Evolutionary conservation across 2,329 filamentous ascomycete species (phyloP).

Genomic region (Arthrinium phaeospermum): DNA sequence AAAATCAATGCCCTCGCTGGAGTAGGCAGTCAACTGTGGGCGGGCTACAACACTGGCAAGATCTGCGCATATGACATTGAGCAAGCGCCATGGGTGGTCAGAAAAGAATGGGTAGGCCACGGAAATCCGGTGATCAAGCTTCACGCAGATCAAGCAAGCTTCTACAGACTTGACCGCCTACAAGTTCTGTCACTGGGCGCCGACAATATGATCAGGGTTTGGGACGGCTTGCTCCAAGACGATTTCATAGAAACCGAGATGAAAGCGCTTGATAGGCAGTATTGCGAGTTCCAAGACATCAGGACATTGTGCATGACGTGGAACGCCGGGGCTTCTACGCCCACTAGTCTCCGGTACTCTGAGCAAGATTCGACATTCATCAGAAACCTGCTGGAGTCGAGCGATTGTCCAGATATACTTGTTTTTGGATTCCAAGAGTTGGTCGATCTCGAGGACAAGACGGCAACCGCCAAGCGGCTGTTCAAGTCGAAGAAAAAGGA

Average conservation of each 20-base stretch:
- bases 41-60: constrained; percentile 92
- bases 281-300: constrained; percentile 84
- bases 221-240: constrained; percentile 92
- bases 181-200: constrained; percentile 88
- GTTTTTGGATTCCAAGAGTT: constrained; percentile 98
- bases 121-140: constrained; percentile 81
- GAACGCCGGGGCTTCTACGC: constrained; percentile 98
- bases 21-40: constrained; percentile 85
- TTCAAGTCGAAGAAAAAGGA: constrained; percentile 91
- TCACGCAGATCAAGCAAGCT: constrained; percentile 77
- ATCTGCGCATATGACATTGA: constrained; percentile 90
- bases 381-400: constrained; percentile 76
- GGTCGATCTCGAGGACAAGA: constrained; percentile 98
- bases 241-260: constrained; percentile 94
- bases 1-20: constrained; percentile 90
- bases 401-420: constrained; percentile 83
- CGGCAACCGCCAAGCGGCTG: constrained; percentile 93
- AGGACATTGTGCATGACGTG: constrained; percentile 85
- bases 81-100: constrained; percentile 82
- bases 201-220: constrained; percentile 82
- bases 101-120: constrained; percentile 95
- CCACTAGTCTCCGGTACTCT: constrained; percentile 75
- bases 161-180: constrained; percentile 82
- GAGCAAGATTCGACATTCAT: constrained; percentile 79
- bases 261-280: constrained; percentile 81